Evolutionary conservation across 73 alveolate species (phyloP), one percentile per base, ranked within the genome.

Genomic region (Tetrahymena elliotti): DNA sequence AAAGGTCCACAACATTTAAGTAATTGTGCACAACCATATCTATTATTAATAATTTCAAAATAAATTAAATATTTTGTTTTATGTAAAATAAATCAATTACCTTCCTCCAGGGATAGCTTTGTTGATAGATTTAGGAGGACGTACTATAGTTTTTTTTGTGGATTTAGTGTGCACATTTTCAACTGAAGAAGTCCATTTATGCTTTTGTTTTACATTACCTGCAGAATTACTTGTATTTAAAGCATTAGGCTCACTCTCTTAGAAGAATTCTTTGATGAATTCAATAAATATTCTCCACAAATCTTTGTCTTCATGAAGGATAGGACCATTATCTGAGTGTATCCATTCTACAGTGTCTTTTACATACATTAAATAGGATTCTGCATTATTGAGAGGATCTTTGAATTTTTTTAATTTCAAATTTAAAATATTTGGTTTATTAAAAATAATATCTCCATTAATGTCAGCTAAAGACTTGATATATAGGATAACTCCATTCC

Each of bases 401-500:
- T 41, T 88, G 38, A 84, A 24, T 94, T 93, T 40, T 47, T 88
- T 82, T 84, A 41, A n/a, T 94, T 88, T 35, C 68, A 83, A 24
- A 33, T n/a, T 83, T 37, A 83, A 38, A 35, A 88, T 38, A 24
- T 88, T 88, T 18, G 83, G 31, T 52, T 52, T 84, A 35, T 88
- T 38, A 94, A 94, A 36, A 36, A 38, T 68, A 88, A 94, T 94
- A 11, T 84, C 93, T 88, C 96, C 96, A 84, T 94, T 52, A 18
- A 52, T 52, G 47, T 94, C 96, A 18, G 93, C 83, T 22, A 94
- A 22, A 15, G 93, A 84, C 35, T 94, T 84, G 12, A 94, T 84
- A 35, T 94, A 94, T 35, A 93, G 98, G 36, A 97, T 92, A 22
- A 96, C 94, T 33, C 93, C 95, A 16, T 97, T 98, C 99, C 99